Base-by-base conservation (phyloP, 371 early-diverging fungal species). In the Mortierella sp. region DNA sequence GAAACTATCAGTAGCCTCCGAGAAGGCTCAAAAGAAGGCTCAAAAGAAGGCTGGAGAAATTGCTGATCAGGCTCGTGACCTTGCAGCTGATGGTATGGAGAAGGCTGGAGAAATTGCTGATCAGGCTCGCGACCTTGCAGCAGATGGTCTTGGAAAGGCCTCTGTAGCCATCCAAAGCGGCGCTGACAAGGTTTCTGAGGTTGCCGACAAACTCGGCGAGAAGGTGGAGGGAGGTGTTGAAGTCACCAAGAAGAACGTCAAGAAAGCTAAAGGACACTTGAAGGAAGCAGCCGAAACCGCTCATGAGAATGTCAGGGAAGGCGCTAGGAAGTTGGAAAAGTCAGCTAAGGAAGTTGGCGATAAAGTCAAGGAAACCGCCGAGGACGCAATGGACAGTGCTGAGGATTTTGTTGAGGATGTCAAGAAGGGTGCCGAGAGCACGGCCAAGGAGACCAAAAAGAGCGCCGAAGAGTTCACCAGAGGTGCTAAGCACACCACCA, bases 131-230 rank as follows among this genome's bases (percentile, higher is more conserved):
- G 81, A 75, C 8, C 43, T 72, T 16, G 76, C 81, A 47, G 30
- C 66, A 1, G 81, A 75, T 11, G 81, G 81, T 40, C 75, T 80
- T 35, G 81, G 72, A 14, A 68, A 28, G 58, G 67, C 78, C 5
- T 60, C 72, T 0, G 58, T 32, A 6, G 78, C 69, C n/a, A 67
- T 77, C 66, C 72, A 77, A 52, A 47, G 60, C 3, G 69, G 77
- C 8, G 61, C 72, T 20, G 65, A 67, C 22, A 68, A 65, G 47
- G 47, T 72, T n/a, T 37, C 64, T 8, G 77, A 68, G 12, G 62
- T 65, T 5, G 66, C 68, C 11, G 74, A 64, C 5, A 55, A 64
- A 11, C 39, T 63, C 6, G 30, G 64, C 28, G 37, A 64, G 9
- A 67, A 58, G 54, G 62, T 72, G 5, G 73, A 75, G 20, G 66